Evolutionary conservation across 2,329 filamentous ascomycete genomes (phyloP).

Genomic region (Bisporella sp.): DNA sequence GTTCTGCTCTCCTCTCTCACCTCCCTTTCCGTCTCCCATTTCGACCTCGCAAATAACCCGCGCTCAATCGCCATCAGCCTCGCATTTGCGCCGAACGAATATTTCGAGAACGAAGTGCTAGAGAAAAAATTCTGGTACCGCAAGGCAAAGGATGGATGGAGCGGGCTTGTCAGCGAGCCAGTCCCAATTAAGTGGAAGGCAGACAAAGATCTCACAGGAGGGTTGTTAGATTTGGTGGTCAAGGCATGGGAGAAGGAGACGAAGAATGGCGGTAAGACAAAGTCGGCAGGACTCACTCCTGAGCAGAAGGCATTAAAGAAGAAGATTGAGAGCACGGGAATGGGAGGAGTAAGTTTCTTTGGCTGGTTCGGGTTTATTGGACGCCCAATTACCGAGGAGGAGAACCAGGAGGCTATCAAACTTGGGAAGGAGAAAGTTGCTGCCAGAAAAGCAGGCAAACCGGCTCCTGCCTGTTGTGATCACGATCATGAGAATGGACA

Average conservation of each 20-base stretch:
- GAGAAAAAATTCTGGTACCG: constrained; percentile 94
- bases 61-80: constrained; percentile 72
- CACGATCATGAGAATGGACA: constrained; percentile 28
- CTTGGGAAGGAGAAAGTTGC: constrained; percentile 52
- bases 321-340: constrained; percentile 50
- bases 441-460: constrained; percentile 31
- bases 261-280: constrained; percentile 29
- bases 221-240: constrained; percentile 67
- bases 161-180: constrained; percentile 79
- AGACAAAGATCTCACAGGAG: constrained; percentile 75
- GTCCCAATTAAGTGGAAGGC: constrained; percentile 84
- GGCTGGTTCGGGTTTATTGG: constrained; percentile 79
- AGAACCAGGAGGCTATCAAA: constrained; percentile 56
- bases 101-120: constrained; percentile 69
- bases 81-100: constrained; percentile 73
- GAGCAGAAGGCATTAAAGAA: constrained; percentile 44
- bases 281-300: constrained; percentile 31
- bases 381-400: constrained; percentile 62
- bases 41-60: constrained; percentile 78
- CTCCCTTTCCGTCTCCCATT: constrained; percentile 67
- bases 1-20: constrained; percentile 64
- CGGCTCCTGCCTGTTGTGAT: constrained; percentile 11
- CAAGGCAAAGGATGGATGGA: constrained; percentile 58
- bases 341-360: constrained; percentile 74
- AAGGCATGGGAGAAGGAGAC: constrained; percentile 59